Evolutionary conservation across 192 early-diverging fungal species (phyloP), one percentile per base, ranked within the genome.

Genomic region (Coemansia aciculifera): DNA sequence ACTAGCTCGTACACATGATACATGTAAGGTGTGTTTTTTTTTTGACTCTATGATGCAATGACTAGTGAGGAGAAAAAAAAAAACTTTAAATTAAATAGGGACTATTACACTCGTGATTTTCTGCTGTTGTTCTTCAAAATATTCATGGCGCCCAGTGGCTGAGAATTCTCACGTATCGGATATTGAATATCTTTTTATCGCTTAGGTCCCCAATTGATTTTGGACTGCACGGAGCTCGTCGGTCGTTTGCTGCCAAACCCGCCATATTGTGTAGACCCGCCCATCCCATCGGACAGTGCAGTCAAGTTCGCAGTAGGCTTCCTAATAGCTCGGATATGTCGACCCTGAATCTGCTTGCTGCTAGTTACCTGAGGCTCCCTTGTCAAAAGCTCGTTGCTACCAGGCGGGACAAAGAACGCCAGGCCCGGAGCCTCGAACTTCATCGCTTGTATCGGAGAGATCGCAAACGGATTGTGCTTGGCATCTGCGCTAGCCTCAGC

Each of bases 191-290:
- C 7, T 36, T 27, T 36, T 36, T 32, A 57, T 36, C 64, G 69
- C 27, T 76, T 81, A 1, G 71, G 40, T 1, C 73, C 75, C 74
- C 74, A 82, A 59, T 51, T 71, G 44, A 82, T 82, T 29, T 63
- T 73, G 23, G 74, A 68, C 38, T 76, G 74, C 0, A 75, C 66
- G 12, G 74, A 51, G 34, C 19, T 57, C 10, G 46, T 23, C 29
- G 63, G 34, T 42, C 64, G 68, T 21, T 43, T 63, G 36, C 46
- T 21, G 60, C 48, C 38, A 42, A 17, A 48, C 43, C 63, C 51
- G 11, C 63, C 51, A 1, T 36, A 29, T 15, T 69, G 64, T 15
- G 68, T 44, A 1, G 68, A 67, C 5, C 68, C 74, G 36, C 74
- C 74, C 39, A 76, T 36, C 10, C 74, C 74, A 34, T 76, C 68